Base-by-base conservation (phyloP, 768 basidiomycete species). In the Lentinula sp. region DNA sequence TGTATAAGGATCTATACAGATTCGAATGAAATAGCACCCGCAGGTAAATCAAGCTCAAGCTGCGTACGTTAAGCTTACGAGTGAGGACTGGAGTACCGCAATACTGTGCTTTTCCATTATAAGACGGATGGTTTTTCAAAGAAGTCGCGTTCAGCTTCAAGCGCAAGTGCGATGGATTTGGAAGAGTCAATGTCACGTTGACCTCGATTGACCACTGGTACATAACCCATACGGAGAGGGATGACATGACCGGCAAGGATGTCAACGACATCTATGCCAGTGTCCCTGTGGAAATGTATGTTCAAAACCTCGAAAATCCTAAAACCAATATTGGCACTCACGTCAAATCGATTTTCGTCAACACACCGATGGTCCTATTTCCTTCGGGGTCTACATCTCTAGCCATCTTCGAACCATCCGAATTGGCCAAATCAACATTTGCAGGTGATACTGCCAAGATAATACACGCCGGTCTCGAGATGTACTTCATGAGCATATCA, bases 281-380 rank as follows among this genome's bases (percentile, higher is more conserved):
- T 84, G 78, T 99, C 96, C 93, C 93, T 96, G 62, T n/a, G 60
- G 61, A 39, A 39, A n/a, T 23, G 41, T 49, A n/a, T 63, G 61
- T 56, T 65, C 42, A 57, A 28, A 8, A 16, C n/a, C n/a, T 6
- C 9, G 97, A 4, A 54, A 20, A 15, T 20, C 10, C 6, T 5
- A 36, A 20, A 45, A 20, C 18, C 1, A 7, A 3, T 23, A 3
- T 45, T 7, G 41, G 15, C 12, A 83, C 91, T 67, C 66, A 95
- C 97, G 98, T 99, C 65, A 99, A 79, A 74, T 99, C 97, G 56
- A 98, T 91, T 75, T 99, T 99, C 13, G 97, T 99, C 68, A 98
- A 76, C n/a, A 99, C 97, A 82, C 97, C 97, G 65, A 99, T 98
- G 20, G 97, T 99, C 69, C 96, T 82, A 45, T 88, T 90, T 35